Base-by-base conservation (phyloP, 2,329 filamentous ascomycete species). In the Tolypocladium paradoxum region DNA sequence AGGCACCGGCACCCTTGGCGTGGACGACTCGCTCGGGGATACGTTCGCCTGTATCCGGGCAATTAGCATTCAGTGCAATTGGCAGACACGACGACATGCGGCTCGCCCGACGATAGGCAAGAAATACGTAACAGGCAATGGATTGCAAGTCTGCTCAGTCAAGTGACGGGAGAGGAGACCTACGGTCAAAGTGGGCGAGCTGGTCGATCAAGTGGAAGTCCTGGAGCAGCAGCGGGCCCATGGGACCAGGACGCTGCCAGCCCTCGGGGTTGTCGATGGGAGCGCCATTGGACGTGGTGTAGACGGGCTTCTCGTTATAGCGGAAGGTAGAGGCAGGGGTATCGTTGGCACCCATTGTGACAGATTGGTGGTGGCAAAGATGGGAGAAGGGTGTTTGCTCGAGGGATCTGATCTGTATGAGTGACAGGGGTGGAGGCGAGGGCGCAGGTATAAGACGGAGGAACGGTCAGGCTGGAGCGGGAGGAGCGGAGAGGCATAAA, bases 181-280 rank as follows among this genome's bases (percentile, higher is more conserved):
- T 51, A 59, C 75, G 74, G 65, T 74, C 73, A 64, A 79, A 77
- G 65, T 77, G 71, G 20, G 75, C 76, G 48, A 86, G 73, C 35
- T 82, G 67, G 58, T 84, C 83, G 59, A 86, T 80, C 64, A 85
- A 67, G 63, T 85, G 81, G 64, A 83, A 83, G 64, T 84, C 81
- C 61, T 84, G 81, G 24, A 85, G 75, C 55, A 84, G 70, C 38
- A 85, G 71, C 57, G 81, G 81, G 1, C 81, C 81, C 59, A 77
- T 78, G 43, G 62, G 56, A 49, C 81, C 82, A 35, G 79, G 67
- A 54, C 81, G 73, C 65, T 82, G 78, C 63, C 64, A 69, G 46
- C 58, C 65, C 56, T 62, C 56, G 37, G 78, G 77, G 59, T 78
- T 73, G 55, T 76, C 72, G 53, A 82, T 73, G 56, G 80, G 79